Evolutionary conservation across 257 asterid species (phyloP).

Genomic region (Scutellaria galericulata): DNA sequence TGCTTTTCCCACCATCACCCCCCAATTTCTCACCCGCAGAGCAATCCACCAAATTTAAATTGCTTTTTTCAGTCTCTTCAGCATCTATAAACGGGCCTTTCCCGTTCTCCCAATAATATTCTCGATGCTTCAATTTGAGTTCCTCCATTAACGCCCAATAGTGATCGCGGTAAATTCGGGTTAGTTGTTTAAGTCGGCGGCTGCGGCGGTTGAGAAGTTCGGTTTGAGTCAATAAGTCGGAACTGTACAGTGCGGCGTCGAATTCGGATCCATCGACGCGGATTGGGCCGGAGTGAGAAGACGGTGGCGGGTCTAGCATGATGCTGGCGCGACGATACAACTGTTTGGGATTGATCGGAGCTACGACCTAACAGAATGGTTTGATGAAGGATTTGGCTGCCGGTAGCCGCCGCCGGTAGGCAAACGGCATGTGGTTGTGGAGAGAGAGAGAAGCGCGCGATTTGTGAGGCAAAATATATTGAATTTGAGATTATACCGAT

Average conservation of each 20-base stretch:
- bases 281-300: slow-evolving; percentile 53
- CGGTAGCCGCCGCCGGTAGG: slow-evolving; percentile 23
- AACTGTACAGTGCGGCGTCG: slow-evolving; percentile 52
- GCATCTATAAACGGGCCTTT: slow-evolving; percentile 72
- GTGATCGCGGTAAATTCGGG: slow-evolving; percentile 48
- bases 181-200: slow-evolving; percentile 49
- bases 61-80: slow-evolving; percentile 40
- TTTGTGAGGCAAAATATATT: neutral
- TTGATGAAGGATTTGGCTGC: slow-evolving; percentile 15
- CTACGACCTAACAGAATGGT: neutral
- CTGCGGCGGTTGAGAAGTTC: slow-evolving; percentile 57
- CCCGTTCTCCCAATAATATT: slow-evolving; percentile 72
- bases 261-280: slow-evolving; percentile 61
- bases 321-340: slow-evolving; percentile 24
- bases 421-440: neutral
- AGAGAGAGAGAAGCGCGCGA: neutral
- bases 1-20: slow-evolving; percentile 12
- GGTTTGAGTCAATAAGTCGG: slow-evolving; percentile 58
- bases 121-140: slow-evolving; percentile 52
- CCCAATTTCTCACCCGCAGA: slow-evolving; percentile 34
- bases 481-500: no score
- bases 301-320: slow-evolving; percentile 47
- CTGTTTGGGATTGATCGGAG: slow-evolving; percentile 25
- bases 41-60: slow-evolving; percentile 30
- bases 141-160: slow-evolving; percentile 68